Conservation (phyloP, 179 eudicot genomes). For the Beta lomatogona region DNA sequence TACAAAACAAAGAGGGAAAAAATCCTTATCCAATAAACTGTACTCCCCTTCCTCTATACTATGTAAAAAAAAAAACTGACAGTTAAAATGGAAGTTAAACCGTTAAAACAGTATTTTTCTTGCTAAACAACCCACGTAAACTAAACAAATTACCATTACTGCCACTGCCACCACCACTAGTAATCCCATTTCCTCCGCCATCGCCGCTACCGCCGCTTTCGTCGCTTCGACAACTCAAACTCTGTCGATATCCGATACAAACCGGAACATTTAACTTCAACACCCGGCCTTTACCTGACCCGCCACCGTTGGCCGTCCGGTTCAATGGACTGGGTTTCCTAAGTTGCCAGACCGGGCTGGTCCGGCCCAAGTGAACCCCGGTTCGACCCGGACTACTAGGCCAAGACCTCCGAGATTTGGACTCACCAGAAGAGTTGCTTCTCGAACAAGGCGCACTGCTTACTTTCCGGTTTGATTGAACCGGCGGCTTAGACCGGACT, state of each 20-base stretch:
- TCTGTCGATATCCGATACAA: constrained; percentile 67
- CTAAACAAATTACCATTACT: constrained; percentile 58
- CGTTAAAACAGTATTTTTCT: constrained; percentile 56
- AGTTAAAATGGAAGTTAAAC: constrained; percentile 24
- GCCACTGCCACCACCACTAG: constrained; percentile 39
- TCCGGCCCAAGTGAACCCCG: constrained; percentile 77
- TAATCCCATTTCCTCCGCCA: constrained; percentile 23
- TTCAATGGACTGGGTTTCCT: constrained; percentile 29
- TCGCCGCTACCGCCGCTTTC: constrained; percentile 31
- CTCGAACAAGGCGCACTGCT: constrained; percentile 94
- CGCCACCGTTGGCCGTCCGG: constrained; percentile 7
- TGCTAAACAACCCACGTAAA: constrained; percentile 63
- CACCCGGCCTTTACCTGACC: constrained; percentile 33
- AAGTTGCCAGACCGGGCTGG: constrained; percentile 85
- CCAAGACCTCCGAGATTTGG: constrained; percentile 49
- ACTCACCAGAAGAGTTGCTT: constrained; percentile 86
- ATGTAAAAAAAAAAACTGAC: not conserved
- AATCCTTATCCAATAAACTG: constrained; percentile 1
- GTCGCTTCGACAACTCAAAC: constrained; percentile 51
- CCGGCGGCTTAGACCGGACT: constrained; percentile 43
- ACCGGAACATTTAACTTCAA: constrained; percentile 65
- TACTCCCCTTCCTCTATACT: not conserved
- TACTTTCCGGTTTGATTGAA: constrained; percentile 50
- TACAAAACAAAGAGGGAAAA: not conserved
- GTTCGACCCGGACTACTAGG: constrained; percentile 66